Evolutionary conservation across 2,329 filamentous ascomycete genomes (phyloP).

Genomic region (Pseudopithomyces chartarum): DNA sequence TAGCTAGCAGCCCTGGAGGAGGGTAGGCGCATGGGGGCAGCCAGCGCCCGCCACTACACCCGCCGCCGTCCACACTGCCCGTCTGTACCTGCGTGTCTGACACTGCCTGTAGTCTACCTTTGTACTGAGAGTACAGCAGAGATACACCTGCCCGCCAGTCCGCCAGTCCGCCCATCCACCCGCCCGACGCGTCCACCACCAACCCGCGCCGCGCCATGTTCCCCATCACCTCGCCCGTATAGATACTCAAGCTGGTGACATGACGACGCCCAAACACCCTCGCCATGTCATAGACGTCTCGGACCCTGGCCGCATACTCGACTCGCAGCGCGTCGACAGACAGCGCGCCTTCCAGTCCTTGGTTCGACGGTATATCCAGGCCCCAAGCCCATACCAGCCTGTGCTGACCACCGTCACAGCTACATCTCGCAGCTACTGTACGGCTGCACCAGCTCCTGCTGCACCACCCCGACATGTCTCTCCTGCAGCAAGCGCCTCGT

Average conservation of each 20-base stretch:
- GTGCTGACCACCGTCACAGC: slow-evolving; percentile 51
- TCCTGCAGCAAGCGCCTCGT: slow-evolving; percentile 73
- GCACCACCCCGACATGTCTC: slow-evolving; percentile 78
- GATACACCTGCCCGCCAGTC: no score
- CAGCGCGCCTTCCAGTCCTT: slow-evolving; percentile 17
- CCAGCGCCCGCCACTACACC: no score
- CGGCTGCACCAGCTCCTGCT: slow-evolving; percentile 73
- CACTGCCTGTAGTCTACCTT: no score
- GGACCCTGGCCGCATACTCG: slow-evolving; percentile 33
- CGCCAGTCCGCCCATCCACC: background rate
- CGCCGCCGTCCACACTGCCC: no score
- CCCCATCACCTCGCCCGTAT: background rate
- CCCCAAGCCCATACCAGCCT: background rate
- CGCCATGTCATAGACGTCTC: slow-evolving; percentile 24
- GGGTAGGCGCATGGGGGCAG: no score
- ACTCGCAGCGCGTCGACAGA: slow-evolving; percentile 42
- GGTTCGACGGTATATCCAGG: no score
- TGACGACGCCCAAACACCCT: background rate
- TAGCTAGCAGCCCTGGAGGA: no score
- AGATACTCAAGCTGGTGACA: background rate
- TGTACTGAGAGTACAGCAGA: no score
- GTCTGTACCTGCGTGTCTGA: no score
- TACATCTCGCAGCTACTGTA: slow-evolving; percentile 82
- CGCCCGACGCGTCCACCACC: background rate
- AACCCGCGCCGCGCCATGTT: background rate